These are phyloP conservation scores for Ettlia oleoabundans DNA, from an alignment of 139 green algal genomes.

Conservation along the genomic window DNA sequence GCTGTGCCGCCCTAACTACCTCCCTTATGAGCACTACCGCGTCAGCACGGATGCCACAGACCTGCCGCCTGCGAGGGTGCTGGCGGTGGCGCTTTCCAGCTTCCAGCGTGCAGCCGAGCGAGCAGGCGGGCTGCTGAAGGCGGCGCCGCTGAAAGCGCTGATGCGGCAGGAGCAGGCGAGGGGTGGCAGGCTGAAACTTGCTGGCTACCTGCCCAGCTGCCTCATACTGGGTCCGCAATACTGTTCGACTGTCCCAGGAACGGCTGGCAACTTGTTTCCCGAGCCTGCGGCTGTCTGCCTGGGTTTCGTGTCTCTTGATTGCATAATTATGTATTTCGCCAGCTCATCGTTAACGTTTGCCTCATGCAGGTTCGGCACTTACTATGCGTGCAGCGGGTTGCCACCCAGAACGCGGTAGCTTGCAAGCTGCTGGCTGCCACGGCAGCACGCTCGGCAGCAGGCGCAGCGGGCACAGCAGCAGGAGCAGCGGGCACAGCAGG, in stretches of 20 bases:
- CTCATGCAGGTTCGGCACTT: conserved; percentile 29
- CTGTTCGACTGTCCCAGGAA: too few relatives aligned
- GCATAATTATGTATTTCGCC: too few relatives aligned
- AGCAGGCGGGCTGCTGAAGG: background rate
- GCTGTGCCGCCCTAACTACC: conserved; percentile 49
- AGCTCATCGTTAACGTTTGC: too few relatives aligned
- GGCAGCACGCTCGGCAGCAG: background rate
- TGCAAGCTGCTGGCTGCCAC: conserved; percentile 30
- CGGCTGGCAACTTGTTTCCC: background rate
- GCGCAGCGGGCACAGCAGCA: background rate
- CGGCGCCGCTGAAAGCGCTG: conserved; percentile 1
- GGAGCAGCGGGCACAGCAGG: background rate
- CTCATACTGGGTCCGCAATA: too few relatives aligned
- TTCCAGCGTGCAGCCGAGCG: conserved; percentile 14
- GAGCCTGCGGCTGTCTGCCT: too few relatives aligned
- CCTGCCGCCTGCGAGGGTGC: background rate
- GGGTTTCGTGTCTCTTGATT: too few relatives aligned
- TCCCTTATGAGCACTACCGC: conserved; percentile 54
- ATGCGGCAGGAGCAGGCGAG: conserved; percentile 18
- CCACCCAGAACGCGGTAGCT: conserved; percentile 35
- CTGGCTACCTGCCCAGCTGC: too few relatives aligned
- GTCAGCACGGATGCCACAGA: background rate
- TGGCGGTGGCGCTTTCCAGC: background rate
- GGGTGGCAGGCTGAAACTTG: background rate
- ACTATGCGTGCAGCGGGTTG: conserved; percentile 9